Evolutionary conservation across 1,284 basidiomycete genomes (phyloP).

Genomic region (Moesziomyces sp.): DNA sequence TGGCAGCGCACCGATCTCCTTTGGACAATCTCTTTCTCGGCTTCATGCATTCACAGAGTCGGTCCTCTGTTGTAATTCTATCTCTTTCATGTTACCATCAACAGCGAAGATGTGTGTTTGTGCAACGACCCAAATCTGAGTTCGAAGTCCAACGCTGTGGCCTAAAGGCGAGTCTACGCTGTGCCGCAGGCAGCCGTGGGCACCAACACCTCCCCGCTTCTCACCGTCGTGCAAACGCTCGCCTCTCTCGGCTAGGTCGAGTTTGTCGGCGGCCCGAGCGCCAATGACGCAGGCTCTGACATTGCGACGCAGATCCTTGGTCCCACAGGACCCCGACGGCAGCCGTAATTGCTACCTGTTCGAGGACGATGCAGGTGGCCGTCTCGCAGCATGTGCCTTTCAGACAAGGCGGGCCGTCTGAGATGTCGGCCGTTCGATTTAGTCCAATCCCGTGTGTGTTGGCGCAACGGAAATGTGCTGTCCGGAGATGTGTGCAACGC

Average conservation of each 20-base stretch:
- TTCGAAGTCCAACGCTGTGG: too few species aligned
- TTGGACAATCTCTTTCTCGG: constrained; percentile 7
- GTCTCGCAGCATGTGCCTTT: constrained; percentile 79
- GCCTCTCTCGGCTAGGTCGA: constrained; percentile 71
- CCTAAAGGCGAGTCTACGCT: too few species aligned
- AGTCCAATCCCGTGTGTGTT: too few species aligned
- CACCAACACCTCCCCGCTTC: constrained; percentile 71
- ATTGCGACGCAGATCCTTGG: constrained; percentile 83
- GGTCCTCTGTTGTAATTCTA: constrained; percentile 44
- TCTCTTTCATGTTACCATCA: too few species aligned
- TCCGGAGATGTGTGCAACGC: too few species aligned
- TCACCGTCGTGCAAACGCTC: constrained; percentile 64
- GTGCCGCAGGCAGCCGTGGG: constrained; percentile 15
- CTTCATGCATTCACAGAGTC: constrained; percentile 15
- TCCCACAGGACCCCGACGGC: constrained; percentile 83
- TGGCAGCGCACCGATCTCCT: neutral
- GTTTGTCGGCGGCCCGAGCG: constrained; percentile 79
- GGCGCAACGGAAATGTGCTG: too few species aligned
- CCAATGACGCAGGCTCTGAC: constrained; percentile 75
- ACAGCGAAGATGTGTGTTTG: too few species aligned
- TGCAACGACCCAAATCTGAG: too few species aligned
- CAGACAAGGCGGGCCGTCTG: constrained; percentile 72
- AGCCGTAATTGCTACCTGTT: constrained; percentile 84
- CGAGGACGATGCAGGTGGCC: constrained; percentile 77
- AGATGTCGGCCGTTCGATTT: too few species aligned